Evolutionary conservation across 140 eudicot genomes (phyloP), one percentile per base, ranked within the genome.

Genomic region (Cichorium intybus): DNA sequence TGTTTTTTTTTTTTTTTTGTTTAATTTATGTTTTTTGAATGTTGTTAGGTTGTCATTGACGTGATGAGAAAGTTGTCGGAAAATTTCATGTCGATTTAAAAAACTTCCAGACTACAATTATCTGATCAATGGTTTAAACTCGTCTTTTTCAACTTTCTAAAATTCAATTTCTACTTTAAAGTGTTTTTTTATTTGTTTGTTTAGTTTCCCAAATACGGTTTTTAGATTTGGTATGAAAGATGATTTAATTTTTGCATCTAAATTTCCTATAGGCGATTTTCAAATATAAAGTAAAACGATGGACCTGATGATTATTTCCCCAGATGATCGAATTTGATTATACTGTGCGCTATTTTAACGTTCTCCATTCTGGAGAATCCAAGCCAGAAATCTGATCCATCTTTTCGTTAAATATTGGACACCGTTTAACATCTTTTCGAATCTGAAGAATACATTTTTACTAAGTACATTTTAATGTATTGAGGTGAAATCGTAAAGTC

Each of bases 71-170:
- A 67, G 71, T 54, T 60, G 57, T 59, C 86, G 68, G 84, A 80
- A 80, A 53, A 51, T 2, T 66, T 23, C 5, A 79, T 84, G 90
- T 80, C 81, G 87, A 80, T 75, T 4, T 55, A 84, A 78, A 68
- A 77, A 24, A 66, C 64, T 75, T 81, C 83, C 86, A 84, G 90
- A 77, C 86, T 84, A 84, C 90, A 80, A 84, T 84, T 84, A 84
- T 84, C 86, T 84, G 90, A 84, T 81, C 82, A 66, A 74, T 61
- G 71, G 45, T 31, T 57, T 45, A 8, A 37, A n/a, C n/a, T n/a
- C 2, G 15, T 11, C 3, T 64, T n/a, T 62, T 20, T 41, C 37
- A 46, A n/a, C 12, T 33, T n/a, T n/a, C n/a, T n/a, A n/a, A n/a
- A n/a, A n/a, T n/a, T n/a, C n/a, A n/a, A n/a, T n/a, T n/a, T n/a